A percentile compares a stretch with the other conserved stretches of the same genome.
Evolutionary conservation across 2,329 filamentous ascomycete species (phyloP).

Genomic region (Sclerotinia minor): DNA sequence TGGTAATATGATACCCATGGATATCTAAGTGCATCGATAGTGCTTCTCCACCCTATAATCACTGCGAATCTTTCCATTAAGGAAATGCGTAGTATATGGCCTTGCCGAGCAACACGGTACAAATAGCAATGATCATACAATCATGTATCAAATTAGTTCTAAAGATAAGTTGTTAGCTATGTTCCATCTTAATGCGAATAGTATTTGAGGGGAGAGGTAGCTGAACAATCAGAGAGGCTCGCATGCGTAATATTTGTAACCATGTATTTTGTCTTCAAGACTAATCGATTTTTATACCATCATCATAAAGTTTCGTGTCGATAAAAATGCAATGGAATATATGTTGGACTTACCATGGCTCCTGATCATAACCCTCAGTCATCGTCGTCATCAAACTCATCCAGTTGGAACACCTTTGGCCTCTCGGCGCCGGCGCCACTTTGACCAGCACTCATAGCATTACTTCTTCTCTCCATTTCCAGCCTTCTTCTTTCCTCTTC

Average conservation of each 20-base stretch:
- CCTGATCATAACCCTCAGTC: constrained; percentile 29
- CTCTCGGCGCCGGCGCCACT: constrained; percentile 33
- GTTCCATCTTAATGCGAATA: neutral
- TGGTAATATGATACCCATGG: neutral
- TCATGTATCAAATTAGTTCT: neutral
- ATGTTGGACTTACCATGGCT: constrained; percentile 9
- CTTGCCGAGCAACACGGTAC: neutral
- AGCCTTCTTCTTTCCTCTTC: constrained; percentile 40
- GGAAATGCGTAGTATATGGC: neutral
- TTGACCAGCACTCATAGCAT: constrained; percentile 11
- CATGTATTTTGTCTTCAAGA: constrained; percentile 95
- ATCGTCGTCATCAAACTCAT: constrained; percentile 47
- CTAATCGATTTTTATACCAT: constrained; percentile 86
- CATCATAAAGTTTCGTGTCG: constrained; percentile 54
- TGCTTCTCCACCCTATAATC: neutral
- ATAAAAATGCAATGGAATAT: neutral
- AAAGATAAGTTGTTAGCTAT: neutral
- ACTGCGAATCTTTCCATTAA: neutral
- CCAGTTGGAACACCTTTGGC: constrained; percentile 45
- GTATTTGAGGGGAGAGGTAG: neutral
- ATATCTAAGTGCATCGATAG: neutral
- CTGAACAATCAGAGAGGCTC: constrained; percentile 66
- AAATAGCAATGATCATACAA: neutral
- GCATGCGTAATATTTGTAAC: constrained; percentile 78
- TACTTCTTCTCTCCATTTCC: constrained; percentile 35